Base-by-base conservation (phyloP, 2,329 filamentous ascomycete genomes). In the Penicillium sp. region DNA sequence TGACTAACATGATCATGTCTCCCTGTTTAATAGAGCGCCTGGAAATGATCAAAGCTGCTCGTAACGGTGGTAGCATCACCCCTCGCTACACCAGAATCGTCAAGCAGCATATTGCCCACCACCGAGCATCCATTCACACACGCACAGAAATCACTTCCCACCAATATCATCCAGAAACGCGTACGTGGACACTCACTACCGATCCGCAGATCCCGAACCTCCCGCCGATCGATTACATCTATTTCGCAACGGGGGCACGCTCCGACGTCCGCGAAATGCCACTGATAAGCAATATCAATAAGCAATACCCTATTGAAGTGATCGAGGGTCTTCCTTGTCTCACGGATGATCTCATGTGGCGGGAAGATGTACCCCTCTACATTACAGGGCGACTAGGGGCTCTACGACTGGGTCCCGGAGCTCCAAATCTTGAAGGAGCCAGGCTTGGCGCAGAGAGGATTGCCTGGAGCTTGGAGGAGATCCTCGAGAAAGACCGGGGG, bases 261-360 rank as follows among this genome's bases (percentile, higher is more conserved):
- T 85, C 86, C 0, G 82, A 92, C 64, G 84, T 92, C 28, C 70
- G 76, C 1, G 80, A 80, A 1, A 79, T 93, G 25, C 83, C 87
- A 0, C 87, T 87, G 58, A 76, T 94, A 13, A 76, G 85, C 58
- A 83, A 79, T 0, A 84, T 94, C 71, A 75, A 84, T 8, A 64
- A 78, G 3, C 81, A 86, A 19, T 81, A 88, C 62, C 89, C 89
- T 0, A 82, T 94, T 37, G 76, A 85, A 16, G 83, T 80, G 0
- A 81, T 85, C 26, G 86, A 86, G 4, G 91, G 91, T 0, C 78
- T 93, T 22, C 91, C 91, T 0, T 91, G 88, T 65, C 75, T 94
- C 55, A 93, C 84, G 2, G 85, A 93, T 45, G 90, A 94, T 68
- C 78, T 94, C 62, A 89, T 88, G 83, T 94, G 90, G 91, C 81